Base-by-base conservation (phyloP, 768 basidiomycete species). In the Lactifluus pinguis region DNA sequence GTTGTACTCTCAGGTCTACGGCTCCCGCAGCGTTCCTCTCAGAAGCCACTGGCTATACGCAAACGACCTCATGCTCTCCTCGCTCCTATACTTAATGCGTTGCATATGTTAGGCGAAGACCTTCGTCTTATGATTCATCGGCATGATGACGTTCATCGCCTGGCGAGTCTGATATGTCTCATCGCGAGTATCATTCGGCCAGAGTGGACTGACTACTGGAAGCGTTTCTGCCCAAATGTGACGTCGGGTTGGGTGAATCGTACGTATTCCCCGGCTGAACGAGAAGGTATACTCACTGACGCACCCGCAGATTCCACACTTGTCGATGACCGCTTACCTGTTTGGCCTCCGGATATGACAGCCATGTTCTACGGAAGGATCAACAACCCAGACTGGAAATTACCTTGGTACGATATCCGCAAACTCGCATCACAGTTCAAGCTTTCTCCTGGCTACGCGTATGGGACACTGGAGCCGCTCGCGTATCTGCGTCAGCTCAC, bases 121-220 rank as follows among this genome's bases (percentile, higher is more conserved):
- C 70, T 86, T 36, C 80, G 85, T 15, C 74, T 90, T 2, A 74
- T 77, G n/a, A 72, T 82, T 13, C 75, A 81, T 61, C 76, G 79
- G 21, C 83, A 85, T 49, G 72, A 78, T 47, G 78, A 79, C 2
- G 74, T 94, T 41, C 67, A 79, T 45, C 72, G 75, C 54, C 74
- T 94, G 10, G 84, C 79, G 9, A 81, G 83, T 8, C 65, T 89
- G 34, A 79, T 90, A 34, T 87, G 86, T 68, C 76, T 77, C 5
- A 71, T 88, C 59, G 84, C 86, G 56, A 68, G 79, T 25, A 74
- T 81, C 14, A 79, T 90, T 15, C 82, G 89, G 19, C 83, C 85
- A 0, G 92, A 92, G 68, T 95, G 93, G 94, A 83, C 83, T 6
- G 92, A 97, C 72, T 94, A 94, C 69, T 95, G 93, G 94, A 86